Evolutionary conservation across 345 rosid species (phyloP), one percentile per base, ranked within the genome.

Genomic region (Nephelium lappaceum): DNA sequence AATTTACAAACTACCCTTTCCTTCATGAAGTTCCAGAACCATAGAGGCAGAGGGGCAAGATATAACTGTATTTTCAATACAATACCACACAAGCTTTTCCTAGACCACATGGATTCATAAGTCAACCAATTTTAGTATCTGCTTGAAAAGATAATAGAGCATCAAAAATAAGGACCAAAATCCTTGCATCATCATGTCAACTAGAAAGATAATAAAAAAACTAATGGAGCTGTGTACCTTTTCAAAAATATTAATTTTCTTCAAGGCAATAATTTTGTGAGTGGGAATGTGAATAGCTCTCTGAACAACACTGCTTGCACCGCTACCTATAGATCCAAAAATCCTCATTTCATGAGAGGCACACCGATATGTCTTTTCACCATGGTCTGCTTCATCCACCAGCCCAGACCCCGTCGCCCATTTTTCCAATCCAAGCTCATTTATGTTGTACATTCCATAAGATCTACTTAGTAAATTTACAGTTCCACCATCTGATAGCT

Each of bases 251-350:
- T 92, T 93, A 67, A 95, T 95, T 76, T 89, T 95, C 87, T 95
- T 95, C 88, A 93, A 85, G 69, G 98, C 97, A n/a, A 95, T 84
- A 71, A 93, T 89, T 77, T 91, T 86, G 64, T 95, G 97, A 18
- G 88, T 87, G 4, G 99, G 99, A 62, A 95, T 88, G 83, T 93
- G 99, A 76, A 95, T 87, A 78, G 98, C 99, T 80, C 99, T 91
- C 85, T 90, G 99, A 82, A 95, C 99, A 74, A 95, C 96, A 57
- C 99, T 95, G 83, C 99, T 95, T 27, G 99, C 99, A 58, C 98
- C 98, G 69, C 93, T 93, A 31, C 99, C 98, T 66, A 95, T 95
- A 67, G 98, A 93, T 77, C 99, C 99, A 71, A 90, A 95, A 76
- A 89, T 84, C 75, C 93, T 84, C 99, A 95, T 95, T 85, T 95